Base-by-base conservation (phyloP, 257 asterid genomes). In the Rehmannia glutinosa region DNA sequence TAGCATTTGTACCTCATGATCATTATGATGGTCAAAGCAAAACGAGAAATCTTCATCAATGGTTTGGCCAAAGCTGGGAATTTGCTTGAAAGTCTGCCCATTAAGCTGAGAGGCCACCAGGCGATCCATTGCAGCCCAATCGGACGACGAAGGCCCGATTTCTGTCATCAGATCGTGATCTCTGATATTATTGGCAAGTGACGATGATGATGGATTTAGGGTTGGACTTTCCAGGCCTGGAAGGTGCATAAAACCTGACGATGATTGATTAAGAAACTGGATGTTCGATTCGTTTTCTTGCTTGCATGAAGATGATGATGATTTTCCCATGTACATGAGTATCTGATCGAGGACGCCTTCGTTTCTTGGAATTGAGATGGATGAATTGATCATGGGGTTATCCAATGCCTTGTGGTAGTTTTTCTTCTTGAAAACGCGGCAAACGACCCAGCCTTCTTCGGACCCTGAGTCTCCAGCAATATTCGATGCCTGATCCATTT, bases 341-440 rank as follows among this genome's bases (percentile, higher is more conserved):
- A 93, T 79, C 38, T 86, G 90, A 30, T 88, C 96, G 0, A 93
- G 81, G 20, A 85, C 87, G 49, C 74, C 92, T 55, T 90, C 95
- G 75, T 81, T 86, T 28, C 76, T 65, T 6, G 86, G 74, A 4
- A 11, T 55, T 6, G 89, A 52, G 16, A 50, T 1, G 7, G 85
- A 53, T 69, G 88, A 52, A 5, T 17, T 24, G 11, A 35, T 28
- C 12, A 55, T 15, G 10, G 79, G 80, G 63, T 76, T 74, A 20
- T 86, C 96, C 16, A 83, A 16, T 0, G 96, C 77, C 63, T 87
- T 92, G 72, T 87, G 96, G 76, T 86, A 93, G 72, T 90, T 93
- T 60, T 93, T 93, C 91, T 93, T 93, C 91, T 88, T 93, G 89
- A 93, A 93, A 6, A 93, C 98, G 1, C 99, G 92, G 63, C 99